Evolutionary conservation across 192 early-diverging fungal genomes (phyloP).

Genomic region (Podila epigama): DNA sequence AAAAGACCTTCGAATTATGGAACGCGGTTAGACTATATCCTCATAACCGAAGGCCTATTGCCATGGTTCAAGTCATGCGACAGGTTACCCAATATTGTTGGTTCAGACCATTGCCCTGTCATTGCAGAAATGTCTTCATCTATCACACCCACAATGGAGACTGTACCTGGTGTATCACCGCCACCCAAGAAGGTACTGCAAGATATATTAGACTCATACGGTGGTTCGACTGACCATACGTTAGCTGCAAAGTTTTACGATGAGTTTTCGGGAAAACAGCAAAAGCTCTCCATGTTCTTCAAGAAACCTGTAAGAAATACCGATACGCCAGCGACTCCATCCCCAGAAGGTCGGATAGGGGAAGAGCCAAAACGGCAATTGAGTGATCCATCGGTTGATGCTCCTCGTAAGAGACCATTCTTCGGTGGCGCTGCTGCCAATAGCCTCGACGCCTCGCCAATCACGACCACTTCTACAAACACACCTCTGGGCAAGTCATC

Average conservation of each 20-base stretch:
- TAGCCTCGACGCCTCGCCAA: no score
- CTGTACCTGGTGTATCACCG: not conserved
- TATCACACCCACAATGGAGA: conserved; percentile 9
- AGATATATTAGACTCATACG: conserved; percentile 9
- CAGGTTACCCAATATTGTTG: conserved; percentile 66
- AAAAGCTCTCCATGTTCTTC: conserved; percentile 62
- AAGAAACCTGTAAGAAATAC: conserved; percentile 4
- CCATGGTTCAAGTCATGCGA: conserved; percentile 68
- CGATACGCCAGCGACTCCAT: not conserved
- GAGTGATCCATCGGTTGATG: no score
- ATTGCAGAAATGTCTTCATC: conserved; percentile 47
- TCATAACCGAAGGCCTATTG: conserved; percentile 58
- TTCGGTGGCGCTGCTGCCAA: no score
- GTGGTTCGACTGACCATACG: conserved; percentile 38
- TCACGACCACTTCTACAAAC: no score
- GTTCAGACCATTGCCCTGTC: conserved; percentile 88
- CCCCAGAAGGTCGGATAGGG: not conserved
- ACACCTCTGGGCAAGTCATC: no score
- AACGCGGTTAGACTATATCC: conserved; percentile 81
- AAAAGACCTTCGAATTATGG: conserved; percentile 59
- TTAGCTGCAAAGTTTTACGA: conserved; percentile 65
- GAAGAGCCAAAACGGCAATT: conserved; percentile 2
- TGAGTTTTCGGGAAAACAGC: conserved; percentile 66
- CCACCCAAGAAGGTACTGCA: not conserved
- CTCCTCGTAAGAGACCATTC: no score